Evolutionary conservation across 1,284 basidiomycete species (phyloP), one percentile per base, ranked within the genome.

Genomic region (Marasmius sp.): DNA sequence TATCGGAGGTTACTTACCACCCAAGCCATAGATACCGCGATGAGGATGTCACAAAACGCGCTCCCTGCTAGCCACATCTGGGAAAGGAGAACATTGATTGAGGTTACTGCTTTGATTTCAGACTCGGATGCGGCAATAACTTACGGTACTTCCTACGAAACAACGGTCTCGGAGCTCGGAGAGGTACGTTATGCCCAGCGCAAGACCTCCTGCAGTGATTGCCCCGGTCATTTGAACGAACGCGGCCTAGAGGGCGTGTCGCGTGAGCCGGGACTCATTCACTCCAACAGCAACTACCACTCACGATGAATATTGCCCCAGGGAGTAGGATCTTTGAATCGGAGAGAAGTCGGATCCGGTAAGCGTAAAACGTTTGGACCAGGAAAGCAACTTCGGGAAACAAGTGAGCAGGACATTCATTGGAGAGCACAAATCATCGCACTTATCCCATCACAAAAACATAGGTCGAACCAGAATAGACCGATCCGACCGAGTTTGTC

Each of bases 61-160:
- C 67, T 65, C 18, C 65, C 68, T 50, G 66, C 67, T 61, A 66
- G 66, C 69, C 69, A 70, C n/a, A 68, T 54, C 69, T 70, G 52
- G 6, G 9, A 33, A 16, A 16, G 27, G 2, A 7, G 9, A 3
- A 16, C 20, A 9, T 11, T 5, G 20, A 50, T 11, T 33, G 14
- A 20, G 14, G 48, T 6, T 33, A 27, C 11, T 18, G 34, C 7
- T 16, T 27, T 27, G 27, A 5, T 27, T 27, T 5, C 5, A 27
- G 27, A 27, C 27, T 27, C 27, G 27, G 27, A 27, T 5, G 27
- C 14, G 27, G 27, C 27, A 27, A 27, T 2, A 27, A 27, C 27
- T 27, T 27, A 27, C 27, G 27, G 38, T 14, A 18, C n/a, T 27
- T 27, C 27, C 27, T 27, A 27, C 27, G 27, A 27, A 27, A 27